These are phyloP conservation scores for Eutrema heterophyllum DNA, from an alignment of 345 rosid genomes.

Conservation along the genomic window DNA sequence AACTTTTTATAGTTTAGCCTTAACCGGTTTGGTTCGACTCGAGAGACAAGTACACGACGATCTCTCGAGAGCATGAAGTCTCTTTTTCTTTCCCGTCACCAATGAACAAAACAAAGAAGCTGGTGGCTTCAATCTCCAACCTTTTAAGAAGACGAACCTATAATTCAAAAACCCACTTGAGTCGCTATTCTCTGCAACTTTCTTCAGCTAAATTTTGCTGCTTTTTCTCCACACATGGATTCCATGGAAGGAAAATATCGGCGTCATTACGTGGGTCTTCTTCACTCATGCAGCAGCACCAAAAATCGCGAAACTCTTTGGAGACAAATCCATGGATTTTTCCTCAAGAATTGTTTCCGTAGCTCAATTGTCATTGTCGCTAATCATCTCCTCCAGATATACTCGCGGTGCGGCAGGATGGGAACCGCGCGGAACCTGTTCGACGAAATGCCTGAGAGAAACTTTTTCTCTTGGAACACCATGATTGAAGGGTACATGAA, in stretches of 20 bases:
- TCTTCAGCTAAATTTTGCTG: not conserved
- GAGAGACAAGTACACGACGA: not conserved
- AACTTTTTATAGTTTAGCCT: not conserved
- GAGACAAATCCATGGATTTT: slow-evolving; percentile 47
- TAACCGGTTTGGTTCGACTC: not conserved
- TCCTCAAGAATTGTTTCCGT: slow-evolving; percentile 57
- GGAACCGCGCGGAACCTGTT: slow-evolving; percentile 45
- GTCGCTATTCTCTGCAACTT: slow-evolving; percentile 21
- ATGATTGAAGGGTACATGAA: slow-evolving; percentile 65
- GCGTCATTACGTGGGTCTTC: slow-evolving; percentile 31
- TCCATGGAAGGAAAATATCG: slow-evolving; percentile 1
- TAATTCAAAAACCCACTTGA: slow-evolving; percentile 9
- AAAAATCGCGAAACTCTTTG: slow-evolving; percentile 36
- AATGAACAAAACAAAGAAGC: slow-evolving; percentile 44
- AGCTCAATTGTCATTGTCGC: slow-evolving; percentile 42
- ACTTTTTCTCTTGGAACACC: slow-evolving; percentile 60
- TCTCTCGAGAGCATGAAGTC: not conserved
- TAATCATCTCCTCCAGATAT: slow-evolving; percentile 46
- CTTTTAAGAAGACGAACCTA: slow-evolving; percentile 18
- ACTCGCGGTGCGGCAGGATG: slow-evolving; percentile 38
- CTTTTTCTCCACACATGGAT: not conserved
- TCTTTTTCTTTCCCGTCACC: not conserved
- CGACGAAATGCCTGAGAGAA: slow-evolving; percentile 64
- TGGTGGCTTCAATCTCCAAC: slow-evolving; percentile 34
- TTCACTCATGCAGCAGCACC: slow-evolving; percentile 35